Conservation (phyloP, 2,329 filamentous ascomycete species). For the Lecanicillium sp. region DNA sequence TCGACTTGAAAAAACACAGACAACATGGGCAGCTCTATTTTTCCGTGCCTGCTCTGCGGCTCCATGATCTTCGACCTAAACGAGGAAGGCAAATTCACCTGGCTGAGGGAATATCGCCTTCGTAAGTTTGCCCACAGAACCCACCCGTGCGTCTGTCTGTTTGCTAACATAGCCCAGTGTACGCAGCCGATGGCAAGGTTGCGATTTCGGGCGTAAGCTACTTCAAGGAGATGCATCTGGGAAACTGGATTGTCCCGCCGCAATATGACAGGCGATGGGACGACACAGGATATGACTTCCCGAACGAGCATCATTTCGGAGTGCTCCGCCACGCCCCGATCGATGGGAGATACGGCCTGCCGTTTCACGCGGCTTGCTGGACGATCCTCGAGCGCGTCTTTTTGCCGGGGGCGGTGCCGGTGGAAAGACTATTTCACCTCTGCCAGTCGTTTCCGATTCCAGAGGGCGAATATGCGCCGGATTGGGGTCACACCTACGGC, state of each 20-base stretch:
- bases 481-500: neutral
- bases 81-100: neutral
- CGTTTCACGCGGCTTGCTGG: conserved; percentile 9
- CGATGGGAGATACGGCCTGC: neutral
- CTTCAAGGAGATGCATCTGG: neutral
- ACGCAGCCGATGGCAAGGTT: neutral
- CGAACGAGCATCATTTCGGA: neutral
- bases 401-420: neutral
- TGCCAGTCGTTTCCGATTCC: neutral
- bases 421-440: neutral
- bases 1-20: neutral
- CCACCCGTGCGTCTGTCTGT: too few relatives aligned
- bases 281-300: neutral
- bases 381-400: neutral
- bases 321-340: neutral
- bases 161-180: neutral
- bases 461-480: neutral
- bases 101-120: conserved; percentile 2
- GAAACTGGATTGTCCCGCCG: neutral
- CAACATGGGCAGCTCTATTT: neutral
- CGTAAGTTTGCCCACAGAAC: neutral
- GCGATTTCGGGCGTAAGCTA: neutral
- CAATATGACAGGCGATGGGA: neutral
- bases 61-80: neutral
- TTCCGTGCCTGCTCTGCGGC: conserved; percentile 4